Evolutionary conservation across 306 rosid species (phyloP).

Genomic region (Crataegus laevigata): DNA sequence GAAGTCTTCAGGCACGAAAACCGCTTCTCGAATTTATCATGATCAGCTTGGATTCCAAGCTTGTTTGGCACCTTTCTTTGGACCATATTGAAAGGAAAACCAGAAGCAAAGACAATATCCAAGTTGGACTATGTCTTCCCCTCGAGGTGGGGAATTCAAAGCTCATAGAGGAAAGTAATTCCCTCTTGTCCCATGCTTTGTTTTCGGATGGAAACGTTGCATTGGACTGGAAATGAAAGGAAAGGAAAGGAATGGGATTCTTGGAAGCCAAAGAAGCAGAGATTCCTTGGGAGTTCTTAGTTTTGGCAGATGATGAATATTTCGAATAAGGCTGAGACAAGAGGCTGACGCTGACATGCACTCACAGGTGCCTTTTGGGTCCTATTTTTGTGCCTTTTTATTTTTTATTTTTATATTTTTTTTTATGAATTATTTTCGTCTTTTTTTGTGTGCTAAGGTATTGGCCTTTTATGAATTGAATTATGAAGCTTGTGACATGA

Average conservation of each 20-base stretch:
- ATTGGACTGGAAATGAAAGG: slow-evolving; percentile 25
- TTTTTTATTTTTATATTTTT: not conserved
- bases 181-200: slow-evolving; percentile 13
- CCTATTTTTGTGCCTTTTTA: slow-evolving; percentile 11
- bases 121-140: slow-evolving; percentile 29
- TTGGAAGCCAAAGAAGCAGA: slow-evolving; percentile 46
- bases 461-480: not conserved
- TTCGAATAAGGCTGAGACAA: slow-evolving; percentile 41
- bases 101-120: slow-evolving; percentile 6
- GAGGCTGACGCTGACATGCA: slow-evolving; percentile 53
- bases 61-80: slow-evolving; percentile 58
- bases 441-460: not conserved
- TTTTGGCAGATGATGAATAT: slow-evolving; percentile 20
- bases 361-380: slow-evolving; percentile 29
- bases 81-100: slow-evolving; percentile 59
- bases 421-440: slow-evolving; percentile 7
- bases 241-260: slow-evolving; percentile 32
- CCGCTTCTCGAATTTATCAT: slow-evolving; percentile 46
- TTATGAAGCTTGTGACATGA: slow-evolving; percentile 12
- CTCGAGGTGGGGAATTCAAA: slow-evolving; percentile 26
- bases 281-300: slow-evolving; percentile 37
- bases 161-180: slow-evolving; percentile 29
- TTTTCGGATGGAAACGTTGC: slow-evolving; percentile 15
- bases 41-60: slow-evolving; percentile 62
- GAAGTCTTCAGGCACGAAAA: slow-evolving; percentile 41